Percentiles rank a stretch among this genome's conserved stretches.
Conservation (phyloP, 164 flowering plant species). For the Tetracentron sinense region DNA sequence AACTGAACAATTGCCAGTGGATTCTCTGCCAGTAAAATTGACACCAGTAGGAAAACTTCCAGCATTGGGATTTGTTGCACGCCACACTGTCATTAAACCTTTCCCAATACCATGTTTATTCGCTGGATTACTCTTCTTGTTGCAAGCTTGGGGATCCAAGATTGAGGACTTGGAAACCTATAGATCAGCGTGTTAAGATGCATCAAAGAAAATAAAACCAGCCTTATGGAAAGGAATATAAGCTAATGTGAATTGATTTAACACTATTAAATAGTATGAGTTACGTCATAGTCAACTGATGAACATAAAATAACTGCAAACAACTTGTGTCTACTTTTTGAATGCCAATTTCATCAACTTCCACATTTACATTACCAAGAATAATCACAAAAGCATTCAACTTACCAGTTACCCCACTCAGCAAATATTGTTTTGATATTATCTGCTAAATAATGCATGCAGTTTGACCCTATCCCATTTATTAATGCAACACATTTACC, state of each 20-base stretch:
- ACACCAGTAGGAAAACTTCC: conserved; percentile 39
- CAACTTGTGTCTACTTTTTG: neutral
- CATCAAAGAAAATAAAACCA: neutral
- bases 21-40: conserved; percentile 17
- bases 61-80: conserved; percentile 42
- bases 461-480: too few species aligned
- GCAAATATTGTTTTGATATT: neutral
- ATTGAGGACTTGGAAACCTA: conserved; percentile 30
- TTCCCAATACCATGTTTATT: conserved; percentile 75
- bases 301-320: neutral
- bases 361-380: neutral
- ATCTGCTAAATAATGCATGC: neutral
- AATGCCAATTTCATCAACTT: neutral
- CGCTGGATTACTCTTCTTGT: conserved; percentile 24
- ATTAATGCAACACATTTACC: neutral
- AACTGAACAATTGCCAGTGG: neutral
- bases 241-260: neutral
- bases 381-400: too few species aligned
- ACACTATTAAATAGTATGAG: too few species aligned
- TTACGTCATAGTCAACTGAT: too few species aligned
- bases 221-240: neutral
- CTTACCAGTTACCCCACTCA: neutral
- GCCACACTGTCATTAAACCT: conserved; percentile 79
- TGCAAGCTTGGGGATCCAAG: conserved; percentile 13
- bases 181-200: neutral